Percentiles rank a stretch among this genome's conserved stretches.
Conservation (phyloP, 2,329 filamentous ascomycete species). For the Leptodontidium sp. region DNA sequence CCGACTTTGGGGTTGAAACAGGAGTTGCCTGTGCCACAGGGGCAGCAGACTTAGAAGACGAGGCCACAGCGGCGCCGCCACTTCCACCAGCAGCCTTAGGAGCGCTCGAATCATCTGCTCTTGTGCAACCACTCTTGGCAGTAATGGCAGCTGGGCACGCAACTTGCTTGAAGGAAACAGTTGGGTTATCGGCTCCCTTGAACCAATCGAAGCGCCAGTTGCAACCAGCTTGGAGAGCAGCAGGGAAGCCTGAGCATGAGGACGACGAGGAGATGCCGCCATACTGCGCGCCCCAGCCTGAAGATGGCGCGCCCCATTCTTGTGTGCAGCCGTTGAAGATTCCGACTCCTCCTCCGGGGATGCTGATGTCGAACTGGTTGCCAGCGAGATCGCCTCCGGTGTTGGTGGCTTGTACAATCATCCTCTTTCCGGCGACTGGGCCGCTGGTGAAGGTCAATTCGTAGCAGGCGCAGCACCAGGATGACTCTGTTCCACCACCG, state of each 20-base stretch:
- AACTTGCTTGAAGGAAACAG: slow-evolving; percentile 56
- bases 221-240: slow-evolving; percentile 54
- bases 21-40: neutral
- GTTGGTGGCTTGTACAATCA: slow-evolving; percentile 72
- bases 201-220: slow-evolving; percentile 64
- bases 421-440: slow-evolving; percentile 64
- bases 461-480: slow-evolving; percentile 75
- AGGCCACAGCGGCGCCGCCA: slow-evolving; percentile 1
- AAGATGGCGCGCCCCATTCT: slow-evolving; percentile 55
- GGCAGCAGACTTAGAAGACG: neutral
- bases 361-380: slow-evolving; percentile 66
- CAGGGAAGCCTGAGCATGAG: slow-evolving; percentile 56
- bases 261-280: slow-evolving; percentile 55
- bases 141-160: slow-evolving; percentile 56
- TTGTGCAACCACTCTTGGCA: slow-evolving; percentile 52
- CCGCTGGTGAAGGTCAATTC: slow-evolving; percentile 57
- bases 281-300: slow-evolving; percentile 57
- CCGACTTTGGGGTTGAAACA: slow-evolving; percentile 1
- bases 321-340: slow-evolving; percentile 61
- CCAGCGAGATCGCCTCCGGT: slow-evolving; percentile 63
- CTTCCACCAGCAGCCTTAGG: slow-evolving; percentile 16
- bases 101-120: slow-evolving; percentile 32
- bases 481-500: slow-evolving; percentile 60
- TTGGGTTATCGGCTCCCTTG: slow-evolving; percentile 56
- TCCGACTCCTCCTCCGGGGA: slow-evolving; percentile 65